Evolutionary conservation across 163 green algal genomes (phyloP).

Genomic region (Scenedesmus sp.): DNA sequence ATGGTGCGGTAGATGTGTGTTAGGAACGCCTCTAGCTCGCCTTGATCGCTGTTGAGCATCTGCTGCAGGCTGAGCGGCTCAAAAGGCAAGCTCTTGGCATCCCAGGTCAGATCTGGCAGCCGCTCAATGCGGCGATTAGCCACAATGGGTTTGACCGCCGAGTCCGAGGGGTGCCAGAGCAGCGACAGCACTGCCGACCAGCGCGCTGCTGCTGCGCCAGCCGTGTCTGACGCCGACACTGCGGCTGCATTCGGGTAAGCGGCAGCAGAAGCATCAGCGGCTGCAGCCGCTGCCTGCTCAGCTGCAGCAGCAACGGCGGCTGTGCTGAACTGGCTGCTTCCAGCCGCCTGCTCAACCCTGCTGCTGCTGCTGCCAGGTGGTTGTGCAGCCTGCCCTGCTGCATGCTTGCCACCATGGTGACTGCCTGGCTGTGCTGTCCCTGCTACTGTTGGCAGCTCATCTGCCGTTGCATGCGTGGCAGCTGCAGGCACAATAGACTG

Average conservation of each 20-base stretch:
- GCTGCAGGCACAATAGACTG: constrained; percentile 10
- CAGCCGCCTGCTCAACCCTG: background rate
- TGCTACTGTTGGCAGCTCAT: background rate
- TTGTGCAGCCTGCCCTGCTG: background rate
- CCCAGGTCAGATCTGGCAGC: constrained; percentile 64
- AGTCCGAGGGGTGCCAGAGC: constrained; percentile 88
- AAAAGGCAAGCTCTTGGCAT: constrained; percentile 82
- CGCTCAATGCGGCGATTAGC: constrained; percentile 88
- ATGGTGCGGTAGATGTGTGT: constrained; percentile 83
- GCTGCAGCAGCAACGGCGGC: background rate
- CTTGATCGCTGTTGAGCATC: constrained; percentile 50
- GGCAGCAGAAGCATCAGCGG: background rate
- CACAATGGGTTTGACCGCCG: constrained; percentile 92
- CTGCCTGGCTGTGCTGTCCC: background rate
- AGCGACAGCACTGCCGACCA: constrained; percentile 64
- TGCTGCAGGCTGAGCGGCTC: constrained; percentile 68
- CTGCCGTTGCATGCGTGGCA: background rate
- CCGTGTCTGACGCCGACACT: constrained; percentile 10
- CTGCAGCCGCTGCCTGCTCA: background rate
- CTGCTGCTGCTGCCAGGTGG: constrained; percentile 32
- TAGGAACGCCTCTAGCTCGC: constrained; percentile 83
- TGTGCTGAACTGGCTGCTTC: background rate
- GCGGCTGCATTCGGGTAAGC: background rate
- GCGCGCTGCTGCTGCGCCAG: background rate
- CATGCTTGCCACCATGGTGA: background rate